phyloP scores from a whole-genome alignment of 108 stramenopile genomes.

The Fistulifera solaris region DNA sequence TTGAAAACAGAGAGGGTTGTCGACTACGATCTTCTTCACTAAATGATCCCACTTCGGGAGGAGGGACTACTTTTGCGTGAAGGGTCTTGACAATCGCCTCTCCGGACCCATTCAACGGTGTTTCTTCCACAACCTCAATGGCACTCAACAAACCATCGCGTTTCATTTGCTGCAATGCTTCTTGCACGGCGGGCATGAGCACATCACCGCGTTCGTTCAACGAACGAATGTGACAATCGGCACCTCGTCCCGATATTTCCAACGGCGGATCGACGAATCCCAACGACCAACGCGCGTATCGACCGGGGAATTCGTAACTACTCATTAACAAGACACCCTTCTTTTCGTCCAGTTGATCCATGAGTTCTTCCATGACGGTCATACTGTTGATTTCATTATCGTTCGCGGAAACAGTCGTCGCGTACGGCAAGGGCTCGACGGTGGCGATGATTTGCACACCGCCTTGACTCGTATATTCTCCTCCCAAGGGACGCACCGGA shows the following conservation, averaged over 20 bases:
- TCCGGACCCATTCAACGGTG: not conserved
- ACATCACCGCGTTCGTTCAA: slow-evolving; percentile 78
- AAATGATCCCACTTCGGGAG: slow-evolving; percentile 74
- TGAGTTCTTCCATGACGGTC: slow-evolving; percentile 73
- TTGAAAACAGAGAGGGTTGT: slow-evolving; percentile 88
- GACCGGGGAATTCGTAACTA: slow-evolving; percentile 94
- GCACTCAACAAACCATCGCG: slow-evolving; percentile 35
- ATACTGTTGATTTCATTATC: slow-evolving; percentile 16
- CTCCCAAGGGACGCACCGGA: slow-evolving; percentile 61
- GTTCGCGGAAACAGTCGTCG: slow-evolving; percentile 10
- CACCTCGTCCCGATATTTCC: slow-evolving; percentile 73
- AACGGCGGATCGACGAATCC: slow-evolving; percentile 93
- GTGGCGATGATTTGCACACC: slow-evolving; percentile 80
- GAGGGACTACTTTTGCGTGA: slow-evolving; percentile 62
- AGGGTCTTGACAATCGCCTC: slow-evolving; percentile 18
- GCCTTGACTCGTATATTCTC: slow-evolving; percentile 75
- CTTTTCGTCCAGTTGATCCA: slow-evolving; percentile 75
- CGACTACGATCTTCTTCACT: slow-evolving; percentile 91
- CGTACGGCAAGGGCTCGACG: slow-evolving; percentile 46
- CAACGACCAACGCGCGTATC: slow-evolving; percentile 88
- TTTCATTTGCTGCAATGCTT: slow-evolving; percentile 59
- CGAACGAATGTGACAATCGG: slow-evolving; percentile 77
- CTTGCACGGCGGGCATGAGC: slow-evolving; percentile 69
- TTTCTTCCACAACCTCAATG: slow-evolving; percentile 28
- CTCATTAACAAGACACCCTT: slow-evolving; percentile 81